Base-by-base conservation (phyloP, 2,329 filamentous ascomycete species). In the Ascochyta fabae region DNA sequence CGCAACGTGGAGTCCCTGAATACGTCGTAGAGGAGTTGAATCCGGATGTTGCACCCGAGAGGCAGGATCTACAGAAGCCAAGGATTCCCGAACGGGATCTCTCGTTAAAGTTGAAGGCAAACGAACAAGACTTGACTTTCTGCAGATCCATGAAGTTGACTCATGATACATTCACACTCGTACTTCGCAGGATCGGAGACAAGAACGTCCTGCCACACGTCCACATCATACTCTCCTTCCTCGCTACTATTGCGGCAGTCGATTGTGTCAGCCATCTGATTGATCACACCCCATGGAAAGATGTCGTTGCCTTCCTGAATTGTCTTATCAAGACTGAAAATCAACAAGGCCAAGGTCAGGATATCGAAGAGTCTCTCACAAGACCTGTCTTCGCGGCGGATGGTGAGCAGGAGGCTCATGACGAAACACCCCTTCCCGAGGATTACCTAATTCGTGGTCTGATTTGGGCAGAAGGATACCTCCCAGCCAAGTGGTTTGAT, bases 401-500 rank as follows among this genome's bases (percentile, higher is more conserved):
- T 2, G 47, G 64, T 4, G 59, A 65, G 22, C 52, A 55, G 6
- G 26, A 39, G 6, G 77, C 78, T 27, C 73, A 75, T 1, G 69
- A 79, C 0, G 79, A 79, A 1, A 77, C 81, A 0, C 88, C 88
- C 0, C 70, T 92, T 0, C 87, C 88, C 0, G 89, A 92, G 44
- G 89, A 92, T 57, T 90, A 85, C 60, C 80, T 84, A 0, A 81
- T 91, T 51, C 80, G 87, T 1, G 89, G 89, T 0, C 75, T 90
- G 1, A 70, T 86, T 1, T 90, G 86, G 78, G 78, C 81, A 0
- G 79, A 85, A 2, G 77, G 79, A 10, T 88, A 88, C 52, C 87
- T 84, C 48, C 86, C 87, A 0, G 52, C 72, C 0, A 75, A 79
- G 0, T 90, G 84, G 84, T 90, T 90, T 65, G 79, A 80, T 8